Percentiles rank a stretch among this genome's conserved stretches.
Conservation (phyloP, 345 rosid species). For the Erodium maritimum region DNA sequence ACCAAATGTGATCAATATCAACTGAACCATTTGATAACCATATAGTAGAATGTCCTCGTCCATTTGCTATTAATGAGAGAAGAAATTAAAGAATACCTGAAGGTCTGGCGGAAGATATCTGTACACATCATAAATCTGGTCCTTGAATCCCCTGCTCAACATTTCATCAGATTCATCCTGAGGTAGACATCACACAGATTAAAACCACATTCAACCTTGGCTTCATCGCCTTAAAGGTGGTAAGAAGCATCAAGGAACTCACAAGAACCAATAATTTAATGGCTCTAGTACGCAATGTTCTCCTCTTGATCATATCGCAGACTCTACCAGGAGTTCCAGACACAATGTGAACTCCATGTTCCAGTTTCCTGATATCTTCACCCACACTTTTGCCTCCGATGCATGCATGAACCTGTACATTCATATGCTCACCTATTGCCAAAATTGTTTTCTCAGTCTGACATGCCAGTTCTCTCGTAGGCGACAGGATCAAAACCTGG, state of each 20-base stretch:
- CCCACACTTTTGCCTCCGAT: constrained; percentile 97
- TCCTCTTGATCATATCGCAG: constrained; percentile 96
- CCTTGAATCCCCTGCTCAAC: constrained; percentile 99
- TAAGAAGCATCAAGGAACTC: constrained; percentile 2
- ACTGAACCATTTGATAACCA: too few relatives aligned
- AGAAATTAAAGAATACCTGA: constrained; percentile 38
- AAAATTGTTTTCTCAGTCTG: constrained; percentile 82
- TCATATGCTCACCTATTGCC: constrained; percentile 61
- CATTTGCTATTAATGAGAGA: too few relatives aligned
- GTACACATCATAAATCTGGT: constrained; percentile 92
- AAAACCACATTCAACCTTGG: background rate
- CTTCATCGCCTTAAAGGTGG: background rate
- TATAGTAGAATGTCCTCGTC: too few relatives aligned
- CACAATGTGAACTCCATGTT: constrained; percentile 59
- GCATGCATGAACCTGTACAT: constrained; percentile 76
- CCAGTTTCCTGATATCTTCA: constrained; percentile 80
- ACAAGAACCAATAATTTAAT: constrained; percentile 30
- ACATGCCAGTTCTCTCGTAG: constrained; percentile 84
- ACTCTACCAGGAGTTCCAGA: constrained; percentile 99
- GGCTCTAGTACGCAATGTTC: constrained; percentile 83
- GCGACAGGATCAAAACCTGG: constrained; percentile 89
- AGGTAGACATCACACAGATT: background rate
- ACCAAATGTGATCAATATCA: too few relatives aligned
- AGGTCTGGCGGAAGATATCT: constrained; percentile 96
- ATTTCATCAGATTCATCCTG: constrained; percentile 96